Evolutionary conservation across 192 early-diverging fungal species (phyloP).

Genomic region (Coemansia sp.): DNA sequence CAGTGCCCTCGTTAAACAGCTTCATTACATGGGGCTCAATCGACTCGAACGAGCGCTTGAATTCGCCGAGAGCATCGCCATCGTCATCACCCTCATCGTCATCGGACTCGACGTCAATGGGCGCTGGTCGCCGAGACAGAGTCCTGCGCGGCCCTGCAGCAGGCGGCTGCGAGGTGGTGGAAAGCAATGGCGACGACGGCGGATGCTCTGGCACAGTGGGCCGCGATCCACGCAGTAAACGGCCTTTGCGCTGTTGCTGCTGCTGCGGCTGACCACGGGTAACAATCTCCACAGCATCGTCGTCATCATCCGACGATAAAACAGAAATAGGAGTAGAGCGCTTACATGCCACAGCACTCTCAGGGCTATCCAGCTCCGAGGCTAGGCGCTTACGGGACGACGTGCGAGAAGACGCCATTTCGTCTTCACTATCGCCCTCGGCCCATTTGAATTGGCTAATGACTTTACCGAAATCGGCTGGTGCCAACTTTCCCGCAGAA

Average conservation of each 20-base stretch:
- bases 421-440: slow-evolving; percentile 1
- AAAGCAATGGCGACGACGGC: neutral
- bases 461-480: slow-evolving; percentile 17
- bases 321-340: slow-evolving; percentile 18
- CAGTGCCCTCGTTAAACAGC: slow-evolving; percentile 33
- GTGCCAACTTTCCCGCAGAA: neutral
- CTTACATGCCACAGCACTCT: slow-evolving; percentile 1
- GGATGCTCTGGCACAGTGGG: slow-evolving; percentile 2
- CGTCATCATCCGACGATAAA: slow-evolving; percentile 16
- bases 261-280: slow-evolving; percentile 5
- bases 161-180: neutral
- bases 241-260: slow-evolving; percentile 8
- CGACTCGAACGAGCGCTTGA: slow-evolving; percentile 20
- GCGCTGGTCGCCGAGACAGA: slow-evolving; percentile 4
- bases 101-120: slow-evolving; percentile 13
- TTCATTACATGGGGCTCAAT: slow-evolving; percentile 42
- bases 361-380: slow-evolving; percentile 15
- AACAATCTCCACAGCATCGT: neutral
- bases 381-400: slow-evolving; percentile 22
- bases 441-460: slow-evolving; percentile 18
- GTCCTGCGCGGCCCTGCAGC: slow-evolving; percentile 8
- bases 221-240: slow-evolving; percentile 36
- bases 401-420: neutral
- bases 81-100: slow-evolving; percentile 27
- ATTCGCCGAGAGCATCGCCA: neutral